Evolutionary conservation across 805 yeast species (phyloP), one percentile per base, ranked within the genome.

Genomic region (Nakazawaea wyomingensis): DNA sequence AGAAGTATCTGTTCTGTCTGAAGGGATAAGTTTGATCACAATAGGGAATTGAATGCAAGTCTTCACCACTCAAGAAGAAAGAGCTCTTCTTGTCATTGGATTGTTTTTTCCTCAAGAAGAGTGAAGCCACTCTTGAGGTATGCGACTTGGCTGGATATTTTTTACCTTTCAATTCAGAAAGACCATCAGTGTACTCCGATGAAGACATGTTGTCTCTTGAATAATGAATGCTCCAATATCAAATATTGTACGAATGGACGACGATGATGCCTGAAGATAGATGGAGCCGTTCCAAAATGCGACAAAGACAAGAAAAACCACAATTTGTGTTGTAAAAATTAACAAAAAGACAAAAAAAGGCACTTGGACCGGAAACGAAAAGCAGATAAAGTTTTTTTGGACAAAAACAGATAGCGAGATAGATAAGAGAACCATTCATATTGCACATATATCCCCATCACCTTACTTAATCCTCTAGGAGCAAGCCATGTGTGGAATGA

Each of bases 1-100:
- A 88, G 62, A 93, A 93, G 65, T 91, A 90, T 44, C 98, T 72
- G 62, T 87, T 85, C 62, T 93, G 99, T 66, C 96, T 79, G 51
- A 90, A 73, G 5, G 85, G 84, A 46, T 78, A 78, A 2, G 78
- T 68, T 52, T 81, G 88, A 62, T 91, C 99, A 55, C 88, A 78
- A 62, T 87, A 85, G 32, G 85, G 82, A 55, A 80, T 78, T 36
- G 73, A 64, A 53, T 76, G 80, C 22, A 72, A 56, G 48, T 66
- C 62, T 49, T 78, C 81, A 11, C 89, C 90, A 35, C 80, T 78
- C 36, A 83, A 61, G 50, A 80, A 80, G 49, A 81, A 65, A 5
- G 53, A 34, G 0, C 45, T 38, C 6, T 46, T 37, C 2, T 56
- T 22, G 43, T 40, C 24, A 6, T 39, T 41, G n/a, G n/a, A n/a